Conservation (phyloP, 768 basidiomycete genomes). For the Coprinopsis cinerea region DNA sequence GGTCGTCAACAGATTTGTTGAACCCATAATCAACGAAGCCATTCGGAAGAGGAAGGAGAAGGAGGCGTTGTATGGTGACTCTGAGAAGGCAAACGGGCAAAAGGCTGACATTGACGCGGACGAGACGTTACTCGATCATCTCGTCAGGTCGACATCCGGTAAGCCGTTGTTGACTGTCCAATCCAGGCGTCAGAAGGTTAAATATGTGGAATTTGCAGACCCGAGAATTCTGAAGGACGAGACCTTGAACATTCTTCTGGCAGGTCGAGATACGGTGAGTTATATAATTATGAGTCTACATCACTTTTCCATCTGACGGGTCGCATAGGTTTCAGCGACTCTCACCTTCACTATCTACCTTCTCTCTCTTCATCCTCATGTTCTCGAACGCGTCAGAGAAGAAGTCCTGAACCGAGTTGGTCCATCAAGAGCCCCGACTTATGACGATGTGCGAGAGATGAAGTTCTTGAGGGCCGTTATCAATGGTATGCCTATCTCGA, state of each 20-base stretch:
- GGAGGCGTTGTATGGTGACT: neutral
- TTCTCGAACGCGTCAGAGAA: conserved; percentile 22
- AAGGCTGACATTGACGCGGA: conserved; percentile 31
- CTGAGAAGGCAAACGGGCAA: neutral
- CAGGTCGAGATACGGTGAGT: conserved; percentile 39
- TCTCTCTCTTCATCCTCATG: conserved; percentile 22
- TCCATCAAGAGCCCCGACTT: conserved; percentile 20
- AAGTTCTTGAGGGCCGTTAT: conserved; percentile 36
- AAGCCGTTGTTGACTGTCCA: conserved; percentile 14
- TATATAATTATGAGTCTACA: neutral
- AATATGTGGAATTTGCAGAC: conserved; percentile 25
- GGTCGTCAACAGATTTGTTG: conserved; percentile 44
- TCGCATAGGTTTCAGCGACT: conserved; percentile 22
- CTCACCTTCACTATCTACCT: conserved; percentile 25
- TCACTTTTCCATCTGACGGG: neutral
- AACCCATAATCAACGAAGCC: conserved; percentile 46
- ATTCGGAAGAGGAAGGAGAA: conserved; percentile 31
- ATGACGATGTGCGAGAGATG: conserved; percentile 28
- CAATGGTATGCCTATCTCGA: conserved; percentile 16
- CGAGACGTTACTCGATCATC: conserved; percentile 50
- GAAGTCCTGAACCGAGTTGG: conserved; percentile 25
- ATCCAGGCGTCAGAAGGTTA: neutral
- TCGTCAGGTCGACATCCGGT: conserved; percentile 42
- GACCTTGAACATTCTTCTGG: conserved; percentile 26
- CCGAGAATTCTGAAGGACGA: conserved; percentile 43